phyloP scores from a whole-genome alignment of 345 rosid species.

The Corymbia maculata region DNA sequence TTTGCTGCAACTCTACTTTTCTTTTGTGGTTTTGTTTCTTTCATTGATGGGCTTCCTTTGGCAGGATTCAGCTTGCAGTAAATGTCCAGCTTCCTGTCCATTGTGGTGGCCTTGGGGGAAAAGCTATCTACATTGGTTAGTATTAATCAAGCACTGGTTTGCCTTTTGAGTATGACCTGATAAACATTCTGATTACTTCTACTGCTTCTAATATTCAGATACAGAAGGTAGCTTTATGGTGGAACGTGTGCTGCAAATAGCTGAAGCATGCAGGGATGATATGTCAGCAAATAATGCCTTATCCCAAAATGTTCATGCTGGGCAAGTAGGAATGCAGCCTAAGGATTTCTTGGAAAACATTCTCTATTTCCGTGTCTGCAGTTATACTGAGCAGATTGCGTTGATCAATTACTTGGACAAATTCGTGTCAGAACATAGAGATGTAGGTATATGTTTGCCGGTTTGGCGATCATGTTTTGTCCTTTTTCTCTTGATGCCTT shows the following conservation, averaged over 20 bases:
- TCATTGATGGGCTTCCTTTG: conserved; percentile 3
- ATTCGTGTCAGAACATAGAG: conserved; percentile 69
- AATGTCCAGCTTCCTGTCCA: conserved; percentile 85
- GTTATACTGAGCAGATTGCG: conserved; percentile 81
- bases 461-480: background rate
- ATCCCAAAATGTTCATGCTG: conserved; percentile 34
- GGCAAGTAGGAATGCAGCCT: conserved; percentile 34
- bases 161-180: background rate
- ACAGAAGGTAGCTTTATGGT: conserved; percentile 97
- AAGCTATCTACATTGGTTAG: conserved; percentile 79
- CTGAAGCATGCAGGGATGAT: conserved; percentile 73
- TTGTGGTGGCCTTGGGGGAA: conserved; percentile 88
- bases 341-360: conserved; percentile 69
- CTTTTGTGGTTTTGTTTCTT: background rate
- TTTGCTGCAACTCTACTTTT: conserved; percentile 2
- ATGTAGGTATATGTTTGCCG: conserved; percentile 29
- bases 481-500: background rate
- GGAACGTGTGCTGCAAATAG: conserved; percentile 83
- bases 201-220: conserved; percentile 30
- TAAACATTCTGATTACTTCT: background rate
- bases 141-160: background rate
- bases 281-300: conserved; percentile 46
- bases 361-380: conserved; percentile 79
- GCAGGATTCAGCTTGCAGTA: conserved; percentile 88
- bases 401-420: conserved; percentile 66